A percentile compares a stretch with the other conserved stretches of the same genome.
Evolutionary conservation across 441 rosid genomes (phyloP).

Genomic region (Codiaeum variegatum): DNA sequence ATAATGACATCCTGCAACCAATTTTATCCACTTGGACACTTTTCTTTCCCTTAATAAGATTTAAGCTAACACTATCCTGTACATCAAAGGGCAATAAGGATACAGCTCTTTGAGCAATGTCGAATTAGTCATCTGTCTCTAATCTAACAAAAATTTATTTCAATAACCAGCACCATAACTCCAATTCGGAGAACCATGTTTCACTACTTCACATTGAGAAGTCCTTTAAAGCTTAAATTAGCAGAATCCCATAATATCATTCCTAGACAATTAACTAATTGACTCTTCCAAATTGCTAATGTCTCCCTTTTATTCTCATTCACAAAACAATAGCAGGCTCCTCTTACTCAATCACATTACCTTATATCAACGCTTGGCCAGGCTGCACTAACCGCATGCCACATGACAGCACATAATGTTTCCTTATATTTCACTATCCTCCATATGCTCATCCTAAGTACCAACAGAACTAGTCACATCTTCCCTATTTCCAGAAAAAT

Average conservation of each 20-base stretch:
- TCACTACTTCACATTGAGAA: neutral
- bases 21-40: neutral
- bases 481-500: neutral
- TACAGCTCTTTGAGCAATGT: neutral
- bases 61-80: neutral
- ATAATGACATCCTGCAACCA: neutral
- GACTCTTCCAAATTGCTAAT: neutral
- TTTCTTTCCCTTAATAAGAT: conserved; percentile 1
- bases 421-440: neutral
- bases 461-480: neutral
- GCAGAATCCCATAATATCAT: neutral
- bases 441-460: neutral
- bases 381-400: neutral
- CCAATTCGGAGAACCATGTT: neutral
- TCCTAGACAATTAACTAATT: neutral
- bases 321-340: neutral
- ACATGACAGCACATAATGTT: neutral
- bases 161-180: neutral
- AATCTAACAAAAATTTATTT: neutral
- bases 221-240: neutral
- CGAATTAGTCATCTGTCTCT: neutral
- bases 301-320: neutral
- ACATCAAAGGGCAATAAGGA: neutral
- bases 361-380: conserved; percentile 1
- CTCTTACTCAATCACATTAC: neutral